Percentiles rank a stretch among this genome's conserved stretches.
phyloP scores from a whole-genome alignment of 148 eudicot genomes.

The Rhododendron kiyosumense region DNA sequence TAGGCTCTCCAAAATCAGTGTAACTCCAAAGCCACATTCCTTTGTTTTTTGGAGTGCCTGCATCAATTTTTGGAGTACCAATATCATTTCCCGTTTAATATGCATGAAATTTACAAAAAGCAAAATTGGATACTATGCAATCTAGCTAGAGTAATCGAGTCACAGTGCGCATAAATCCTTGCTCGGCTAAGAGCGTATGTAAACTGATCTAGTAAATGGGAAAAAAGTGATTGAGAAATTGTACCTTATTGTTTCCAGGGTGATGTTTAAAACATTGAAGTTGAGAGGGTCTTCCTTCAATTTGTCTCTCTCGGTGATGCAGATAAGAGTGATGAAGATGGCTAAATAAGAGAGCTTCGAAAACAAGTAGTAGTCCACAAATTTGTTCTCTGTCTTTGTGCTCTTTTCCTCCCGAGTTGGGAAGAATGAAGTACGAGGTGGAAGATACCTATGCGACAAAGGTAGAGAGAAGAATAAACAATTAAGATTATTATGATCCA shows the following conservation, averaged over 20 bases:
- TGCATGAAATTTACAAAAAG: too few relatives aligned
- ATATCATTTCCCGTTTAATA: too few relatives aligned
- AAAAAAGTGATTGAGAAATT: neutral
- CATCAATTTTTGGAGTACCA: too few relatives aligned
- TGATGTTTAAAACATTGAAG: constrained; percentile 59
- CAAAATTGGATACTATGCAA: too few relatives aligned
- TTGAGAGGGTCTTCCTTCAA: constrained; percentile 68
- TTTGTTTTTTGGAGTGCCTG: too few relatives aligned
- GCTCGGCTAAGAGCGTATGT: too few relatives aligned
- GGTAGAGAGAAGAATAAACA: neutral
- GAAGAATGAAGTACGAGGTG: constrained; percentile 25
- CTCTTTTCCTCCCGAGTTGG: constrained; percentile 12
- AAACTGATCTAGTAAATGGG: too few relatives aligned
- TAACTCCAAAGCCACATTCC: too few relatives aligned
- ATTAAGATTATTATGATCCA: neutral
- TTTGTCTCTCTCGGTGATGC: constrained; percentile 54
- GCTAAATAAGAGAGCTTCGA: constrained; percentile 46
- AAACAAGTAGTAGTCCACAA: constrained; percentile 22
- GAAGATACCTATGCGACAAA: constrained; percentile 35
- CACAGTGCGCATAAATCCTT: too few relatives aligned
- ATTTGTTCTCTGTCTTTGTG: constrained; percentile 6
- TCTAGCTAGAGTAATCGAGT: too few relatives aligned
- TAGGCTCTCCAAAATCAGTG: too few relatives aligned
- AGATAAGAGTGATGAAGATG: constrained; percentile 50
- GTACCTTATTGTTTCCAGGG: constrained; percentile 67